Conservation (phyloP, 306 rosid species). For the Leucaena leucocephala region DNA sequence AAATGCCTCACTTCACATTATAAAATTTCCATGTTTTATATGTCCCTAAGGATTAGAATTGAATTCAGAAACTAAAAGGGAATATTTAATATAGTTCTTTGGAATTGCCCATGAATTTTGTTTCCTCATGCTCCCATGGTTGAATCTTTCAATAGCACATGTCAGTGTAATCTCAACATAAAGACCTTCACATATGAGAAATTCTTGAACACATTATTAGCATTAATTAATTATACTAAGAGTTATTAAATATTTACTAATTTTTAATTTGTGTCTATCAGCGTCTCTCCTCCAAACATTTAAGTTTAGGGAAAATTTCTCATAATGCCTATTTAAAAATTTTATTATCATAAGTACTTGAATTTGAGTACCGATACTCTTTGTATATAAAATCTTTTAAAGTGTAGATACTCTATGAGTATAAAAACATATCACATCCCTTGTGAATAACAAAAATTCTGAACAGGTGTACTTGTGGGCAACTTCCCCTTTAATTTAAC, state of each 20-base stretch:
- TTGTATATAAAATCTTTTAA: too few relatives aligned
- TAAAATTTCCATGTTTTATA: constrained; percentile 30
- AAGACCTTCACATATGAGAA: neutral
- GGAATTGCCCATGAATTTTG: neutral
- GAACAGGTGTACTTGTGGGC: too few relatives aligned
- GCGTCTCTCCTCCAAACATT: neutral
- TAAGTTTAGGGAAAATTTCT: too few relatives aligned
- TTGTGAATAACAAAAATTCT: too few relatives aligned
- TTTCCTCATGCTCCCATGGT: neutral
- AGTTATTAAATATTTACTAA: neutral
- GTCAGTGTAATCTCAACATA: neutral
- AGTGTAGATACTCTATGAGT: too few relatives aligned
- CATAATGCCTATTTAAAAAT: too few relatives aligned
- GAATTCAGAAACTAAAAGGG: neutral
- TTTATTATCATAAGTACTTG: too few relatives aligned
- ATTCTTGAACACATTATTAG: neutral
- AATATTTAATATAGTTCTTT: neutral
- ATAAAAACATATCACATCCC: too few relatives aligned
- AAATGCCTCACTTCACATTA: constrained; percentile 35
- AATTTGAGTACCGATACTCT: too few relatives aligned
- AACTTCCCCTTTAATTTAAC: neutral
- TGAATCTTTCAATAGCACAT: neutral
- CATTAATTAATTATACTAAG: neutral
- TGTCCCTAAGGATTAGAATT: constrained; percentile 28
- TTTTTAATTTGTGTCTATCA: neutral